These are phyloP conservation scores for Biscogniauxia mediterranea DNA, from an alignment of 2,329 filamentous ascomycete genomes.

Conservation along the genomic window DNA sequence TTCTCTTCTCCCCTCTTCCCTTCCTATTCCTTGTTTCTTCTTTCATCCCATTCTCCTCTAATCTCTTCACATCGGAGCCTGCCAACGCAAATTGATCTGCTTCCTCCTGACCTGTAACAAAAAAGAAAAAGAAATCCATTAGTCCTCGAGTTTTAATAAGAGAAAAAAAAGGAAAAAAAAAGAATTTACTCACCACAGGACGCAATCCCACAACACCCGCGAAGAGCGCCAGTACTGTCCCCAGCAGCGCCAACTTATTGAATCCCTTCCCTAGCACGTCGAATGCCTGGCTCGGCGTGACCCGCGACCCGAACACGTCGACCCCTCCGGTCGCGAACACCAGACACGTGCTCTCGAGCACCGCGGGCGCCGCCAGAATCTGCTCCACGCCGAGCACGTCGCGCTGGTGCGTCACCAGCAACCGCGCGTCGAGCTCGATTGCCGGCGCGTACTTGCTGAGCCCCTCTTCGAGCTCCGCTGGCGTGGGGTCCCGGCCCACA, in stretches of 20 bases:
- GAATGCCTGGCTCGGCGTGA: conserved; percentile 86
- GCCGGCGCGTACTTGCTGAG: conserved; percentile 72
- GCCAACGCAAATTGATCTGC: conserved; percentile 45
- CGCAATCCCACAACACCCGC: conserved; percentile 74
- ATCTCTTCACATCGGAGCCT: conserved; percentile 18
- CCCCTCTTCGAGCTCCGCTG: conserved; percentile 80
- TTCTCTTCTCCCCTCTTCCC: no score
- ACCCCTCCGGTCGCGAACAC: conserved; percentile 86
- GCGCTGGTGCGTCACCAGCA: conserved; percentile 76
- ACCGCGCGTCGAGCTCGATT: conserved; percentile 81
- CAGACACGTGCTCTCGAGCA: conserved; percentile 88
- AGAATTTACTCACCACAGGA: conserved; percentile 70
- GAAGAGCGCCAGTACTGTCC: conserved; percentile 77
- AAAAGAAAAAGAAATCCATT: conserved; percentile 2
- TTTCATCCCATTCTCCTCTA: neutral
- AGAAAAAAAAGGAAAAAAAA: conserved; percentile 4
- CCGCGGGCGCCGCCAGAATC: conserved; percentile 72
- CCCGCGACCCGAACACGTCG: conserved; percentile 83
- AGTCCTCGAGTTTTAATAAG: conserved; percentile 2
- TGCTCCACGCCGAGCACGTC: conserved; percentile 74
- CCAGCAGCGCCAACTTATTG: conserved; percentile 81
- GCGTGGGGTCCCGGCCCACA: conserved; percentile 76
- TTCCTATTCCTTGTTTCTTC: neutral
- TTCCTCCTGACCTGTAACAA: conserved; percentile 43
- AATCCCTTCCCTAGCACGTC: conserved; percentile 93